Evolutionary conservation across 495 filamentous ascomycete species (phyloP).

Genomic region (Penicillium silybi): DNA sequence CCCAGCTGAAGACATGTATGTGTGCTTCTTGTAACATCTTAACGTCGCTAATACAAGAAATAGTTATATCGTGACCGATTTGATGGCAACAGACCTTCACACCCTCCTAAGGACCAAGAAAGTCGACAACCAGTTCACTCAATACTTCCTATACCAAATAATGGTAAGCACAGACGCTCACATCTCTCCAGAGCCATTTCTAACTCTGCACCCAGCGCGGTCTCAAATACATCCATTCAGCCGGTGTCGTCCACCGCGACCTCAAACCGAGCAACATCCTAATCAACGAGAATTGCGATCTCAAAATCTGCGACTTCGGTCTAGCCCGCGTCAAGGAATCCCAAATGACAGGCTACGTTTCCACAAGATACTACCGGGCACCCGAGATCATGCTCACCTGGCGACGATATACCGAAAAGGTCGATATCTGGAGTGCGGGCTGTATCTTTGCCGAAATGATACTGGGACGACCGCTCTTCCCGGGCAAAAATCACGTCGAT

Average conservation of each 20-base stretch:
- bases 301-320: slow-evolving; percentile 99
- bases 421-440: slow-evolving; percentile 98
- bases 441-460: slow-evolving; percentile 99
- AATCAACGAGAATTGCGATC: slow-evolving; percentile 97
- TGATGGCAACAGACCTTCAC: slow-evolving; percentile 93
- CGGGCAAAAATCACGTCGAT: slow-evolving; percentile 97
- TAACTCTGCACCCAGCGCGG: slow-evolving; percentile 64
- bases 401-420: slow-evolving; percentile 99
- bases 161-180: slow-evolving; percentile 51
- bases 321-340: slow-evolving; percentile 94
- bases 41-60: slow-evolving; percentile 12
- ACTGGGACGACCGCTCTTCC: slow-evolving; percentile 93
- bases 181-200: background rate
- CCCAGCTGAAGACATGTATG: slow-evolving; percentile 95
- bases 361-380: slow-evolving; percentile 95
- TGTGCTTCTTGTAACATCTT: background rate
- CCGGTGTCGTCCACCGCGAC: slow-evolving; percentile 96
- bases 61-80: slow-evolving; percentile 96
- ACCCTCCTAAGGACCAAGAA: slow-evolving; percentile 88
- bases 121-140: slow-evolving; percentile 96
- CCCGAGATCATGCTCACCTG: slow-evolving; percentile 99
- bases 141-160: slow-evolving; percentile 99
- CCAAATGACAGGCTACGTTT: slow-evolving; percentile 99
- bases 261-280: slow-evolving; percentile 98
- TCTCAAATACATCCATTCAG: slow-evolving; percentile 97